A percentile compares a stretch with the other conserved stretches of the same genome.
phyloP scores from a whole-genome alignment of 1,284 basidiomycete species.

The Lignosus rhinocerotis region DNA sequence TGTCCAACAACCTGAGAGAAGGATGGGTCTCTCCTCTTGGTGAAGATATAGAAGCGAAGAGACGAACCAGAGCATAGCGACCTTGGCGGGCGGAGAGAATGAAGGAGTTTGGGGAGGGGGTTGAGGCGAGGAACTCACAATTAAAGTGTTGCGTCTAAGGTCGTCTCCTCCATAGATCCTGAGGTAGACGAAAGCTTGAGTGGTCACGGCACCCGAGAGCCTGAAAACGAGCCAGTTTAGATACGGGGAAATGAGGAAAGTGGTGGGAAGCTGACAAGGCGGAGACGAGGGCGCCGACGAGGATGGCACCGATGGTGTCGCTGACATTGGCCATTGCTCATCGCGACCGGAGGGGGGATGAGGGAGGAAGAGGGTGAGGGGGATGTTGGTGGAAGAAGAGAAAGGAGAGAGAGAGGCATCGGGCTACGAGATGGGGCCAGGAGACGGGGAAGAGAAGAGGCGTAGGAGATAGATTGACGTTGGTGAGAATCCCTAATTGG shows the following conservation, averaged over 20 bases:
- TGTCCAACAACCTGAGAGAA: slow-evolving; percentile 33
- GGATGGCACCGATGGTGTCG: slow-evolving; percentile 24
- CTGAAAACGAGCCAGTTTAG: background rate
- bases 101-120: background rate
- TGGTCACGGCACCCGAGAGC: slow-evolving; percentile 22
- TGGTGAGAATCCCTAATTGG: slow-evolving; percentile 15
- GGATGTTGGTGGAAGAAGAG: slow-evolving; percentile 9
- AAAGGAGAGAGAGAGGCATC: slow-evolving; percentile 2
- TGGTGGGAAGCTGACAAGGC: slow-evolving; percentile 13
- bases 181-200: slow-evolving; percentile 21
- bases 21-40: background rate
- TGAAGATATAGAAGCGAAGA: background rate
- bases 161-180: slow-evolving; percentile 20
- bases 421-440: slow-evolving; percentile 4
- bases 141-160: slow-evolving; percentile 17
- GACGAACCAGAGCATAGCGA: slow-evolving; percentile 20
- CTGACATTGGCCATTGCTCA: slow-evolving; percentile 20
- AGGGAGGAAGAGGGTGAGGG: background rate
- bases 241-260: no score
- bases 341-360: slow-evolving; percentile 15
- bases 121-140: slow-evolving; percentile 8
- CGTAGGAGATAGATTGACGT: slow-evolving; percentile 23
- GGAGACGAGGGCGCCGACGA: slow-evolving; percentile 21
- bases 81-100: slow-evolving; percentile 4
- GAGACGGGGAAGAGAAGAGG: slow-evolving; percentile 8